phyloP scores from a whole-genome alignment of 176 grass and related monocot genomes.

The Chloris gayana region DNA sequence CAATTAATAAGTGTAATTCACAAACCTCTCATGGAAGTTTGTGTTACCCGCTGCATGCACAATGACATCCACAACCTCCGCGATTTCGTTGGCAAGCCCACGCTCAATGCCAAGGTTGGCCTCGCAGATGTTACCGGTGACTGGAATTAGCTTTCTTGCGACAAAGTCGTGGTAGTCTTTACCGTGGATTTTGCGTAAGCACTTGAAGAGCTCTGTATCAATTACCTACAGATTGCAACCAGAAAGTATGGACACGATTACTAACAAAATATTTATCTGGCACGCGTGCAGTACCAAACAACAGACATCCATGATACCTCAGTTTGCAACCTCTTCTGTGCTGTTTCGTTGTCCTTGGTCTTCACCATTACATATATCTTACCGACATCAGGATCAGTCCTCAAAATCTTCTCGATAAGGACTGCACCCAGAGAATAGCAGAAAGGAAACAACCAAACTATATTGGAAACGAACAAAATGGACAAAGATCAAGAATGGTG shows the following conservation, averaged over 20 bases:
- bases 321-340: too few species aligned
- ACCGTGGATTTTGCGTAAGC: conserved; percentile 58
- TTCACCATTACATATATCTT: too few species aligned
- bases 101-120: conserved; percentile 59
- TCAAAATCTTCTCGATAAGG: too few species aligned
- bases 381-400: too few species aligned
- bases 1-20: background rate
- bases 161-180: conserved; percentile 60
- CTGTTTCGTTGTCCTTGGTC: too few species aligned
- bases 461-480: too few species aligned
- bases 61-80: conserved; percentile 63
- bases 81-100: conserved; percentile 51
- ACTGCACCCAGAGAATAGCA: too few species aligned
- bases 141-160: conserved; percentile 60
- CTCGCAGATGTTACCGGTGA: conserved; percentile 60
- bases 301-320: too few species aligned
- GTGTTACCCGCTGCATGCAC: conserved; percentile 79
- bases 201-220: conserved; percentile 66
- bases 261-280: background rate
- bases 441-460: too few species aligned
- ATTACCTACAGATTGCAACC: background rate
- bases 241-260: background rate
- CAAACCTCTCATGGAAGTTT: conserved; percentile 77
- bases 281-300: too few species aligned
- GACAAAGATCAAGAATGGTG: too few species aligned